Evolutionary conservation across 495 filamentous ascomycete genomes (phyloP).

Genomic region (Pseudevernia furfuracea): DNA sequence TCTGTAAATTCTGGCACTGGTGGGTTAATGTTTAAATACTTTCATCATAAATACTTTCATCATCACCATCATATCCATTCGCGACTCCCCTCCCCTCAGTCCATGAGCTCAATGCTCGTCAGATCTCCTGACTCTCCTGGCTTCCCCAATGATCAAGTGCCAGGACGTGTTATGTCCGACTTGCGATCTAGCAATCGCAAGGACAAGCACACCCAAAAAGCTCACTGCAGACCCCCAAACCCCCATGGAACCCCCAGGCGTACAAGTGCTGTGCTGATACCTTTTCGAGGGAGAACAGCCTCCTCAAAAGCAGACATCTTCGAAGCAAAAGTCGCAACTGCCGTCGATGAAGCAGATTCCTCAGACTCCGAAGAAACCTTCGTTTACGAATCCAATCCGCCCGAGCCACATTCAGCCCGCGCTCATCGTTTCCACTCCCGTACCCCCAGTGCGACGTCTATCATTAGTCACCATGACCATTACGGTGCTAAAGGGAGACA

Average conservation of each 20-base stretch:
- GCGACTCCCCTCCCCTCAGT: conserved; percentile 27
- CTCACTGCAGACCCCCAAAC: conserved; percentile 6
- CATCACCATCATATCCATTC: conserved; percentile 20
- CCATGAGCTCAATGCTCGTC: not conserved
- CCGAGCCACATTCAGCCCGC: conserved; percentile 65
- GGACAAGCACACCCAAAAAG: conserved; percentile 3
- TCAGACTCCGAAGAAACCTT: conserved; percentile 98
- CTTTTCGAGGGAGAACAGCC: conserved; percentile 45
- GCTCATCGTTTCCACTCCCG: conserved; percentile 82
- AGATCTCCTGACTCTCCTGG: conserved; percentile 13
- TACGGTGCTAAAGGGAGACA: conserved; percentile 57
- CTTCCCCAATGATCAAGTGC: conserved; percentile 5
- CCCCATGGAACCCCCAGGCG: conserved; percentile 2
- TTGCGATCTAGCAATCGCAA: conserved; percentile 10
- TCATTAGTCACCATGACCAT: conserved; percentile 71
- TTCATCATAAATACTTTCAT: conserved; percentile 33
- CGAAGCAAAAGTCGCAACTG: conserved; percentile 90
- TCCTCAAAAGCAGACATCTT: conserved; percentile 98
- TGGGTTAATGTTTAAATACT: conserved; percentile 42
- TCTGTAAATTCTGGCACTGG: conserved; percentile 63
- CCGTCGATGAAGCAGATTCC: conserved; percentile 85
- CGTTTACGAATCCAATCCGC: conserved; percentile 97
- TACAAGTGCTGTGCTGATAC: conserved; percentile 44
- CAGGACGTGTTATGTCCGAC: conserved; percentile 1
- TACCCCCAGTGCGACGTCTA: conserved; percentile 89